A percentile compares a stretch with the other conserved stretches of the same genome.
These are phyloP conservation scores for Pythium guiyangense DNA, from an alignment of 352 stramenopile species.

Conservation along the genomic window DNA sequence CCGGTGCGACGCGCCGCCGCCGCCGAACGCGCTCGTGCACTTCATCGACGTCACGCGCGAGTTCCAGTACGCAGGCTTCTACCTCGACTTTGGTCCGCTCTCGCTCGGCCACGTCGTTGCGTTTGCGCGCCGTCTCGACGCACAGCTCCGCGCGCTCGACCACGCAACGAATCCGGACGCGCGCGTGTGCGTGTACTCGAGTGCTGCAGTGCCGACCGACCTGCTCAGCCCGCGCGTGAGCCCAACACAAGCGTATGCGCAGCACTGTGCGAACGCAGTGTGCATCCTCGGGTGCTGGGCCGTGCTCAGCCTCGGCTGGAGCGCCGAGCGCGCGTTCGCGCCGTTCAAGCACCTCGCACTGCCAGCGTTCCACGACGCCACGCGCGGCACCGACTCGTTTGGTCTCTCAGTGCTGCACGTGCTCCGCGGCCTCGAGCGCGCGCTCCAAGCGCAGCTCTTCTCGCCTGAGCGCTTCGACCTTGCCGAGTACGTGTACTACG, in stretches of 20 bases:
- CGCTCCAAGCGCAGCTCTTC: constrained; percentile 80
- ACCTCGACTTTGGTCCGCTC: constrained; percentile 94
- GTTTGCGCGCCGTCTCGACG: constrained; percentile 81
- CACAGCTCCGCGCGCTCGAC: constrained; percentile 31
- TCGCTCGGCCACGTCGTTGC: constrained; percentile 89
- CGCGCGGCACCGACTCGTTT: constrained; percentile 16
- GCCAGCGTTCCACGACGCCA: constrained; percentile 31
- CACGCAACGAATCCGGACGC: constrained; percentile 13
- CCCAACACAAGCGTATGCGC: constrained; percentile 10
- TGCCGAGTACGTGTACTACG: constrained; percentile 16
- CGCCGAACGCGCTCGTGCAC: constrained; percentile 5
- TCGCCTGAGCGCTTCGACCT: constrained; percentile 43
- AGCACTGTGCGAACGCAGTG: constrained; percentile 85
- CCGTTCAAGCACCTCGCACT: constrained; percentile 32
- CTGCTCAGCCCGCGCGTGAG: background rate
- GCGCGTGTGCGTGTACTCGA: constrained; percentile 62
- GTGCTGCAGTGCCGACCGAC: constrained; percentile 1
- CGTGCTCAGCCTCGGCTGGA: constrained; percentile 29
- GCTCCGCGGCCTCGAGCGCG: constrained; percentile 20
- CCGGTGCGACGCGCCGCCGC: background rate
- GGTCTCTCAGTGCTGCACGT: constrained; percentile 25
- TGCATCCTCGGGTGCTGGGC: constrained; percentile 89
- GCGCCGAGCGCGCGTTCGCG: constrained; percentile 58
- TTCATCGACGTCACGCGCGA: constrained; percentile 28
- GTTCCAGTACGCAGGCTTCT: constrained; percentile 93